Conservation (phyloP, 192 early-diverging fungal species). For the Podila verticillata region DNA sequence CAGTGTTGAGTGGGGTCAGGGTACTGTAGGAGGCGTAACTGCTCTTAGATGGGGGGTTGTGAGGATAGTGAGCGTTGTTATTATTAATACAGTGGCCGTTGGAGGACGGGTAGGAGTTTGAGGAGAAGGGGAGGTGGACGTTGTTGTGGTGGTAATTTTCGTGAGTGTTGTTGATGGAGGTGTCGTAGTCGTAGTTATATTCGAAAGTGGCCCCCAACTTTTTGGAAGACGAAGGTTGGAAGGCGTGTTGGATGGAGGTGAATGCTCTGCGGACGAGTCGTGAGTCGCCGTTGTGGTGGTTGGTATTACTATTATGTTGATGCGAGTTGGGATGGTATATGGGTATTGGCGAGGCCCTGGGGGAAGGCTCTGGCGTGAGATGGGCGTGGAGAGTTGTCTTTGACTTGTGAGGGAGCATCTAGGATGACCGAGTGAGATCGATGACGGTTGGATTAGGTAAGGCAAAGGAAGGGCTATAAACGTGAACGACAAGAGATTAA, state of each 20-base stretch:
- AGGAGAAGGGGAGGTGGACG: background rate
- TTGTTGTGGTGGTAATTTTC: slow-evolving; percentile 2
- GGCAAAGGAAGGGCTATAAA: no score
- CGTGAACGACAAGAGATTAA: no score
- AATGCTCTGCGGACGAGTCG: slow-evolving; percentile 1
- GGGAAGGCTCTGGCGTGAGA: background rate
- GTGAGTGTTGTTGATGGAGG: slow-evolving; percentile 4
- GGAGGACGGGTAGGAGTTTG: background rate
- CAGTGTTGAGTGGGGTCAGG: slow-evolving; percentile 23
- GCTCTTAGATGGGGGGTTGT: background rate
- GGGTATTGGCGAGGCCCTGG: background rate
- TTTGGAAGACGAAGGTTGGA: background rate
- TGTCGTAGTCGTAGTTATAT: background rate
- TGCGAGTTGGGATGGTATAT: background rate
- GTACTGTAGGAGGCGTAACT: slow-evolving; percentile 1
- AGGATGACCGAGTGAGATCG: background rate
- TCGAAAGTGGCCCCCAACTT: background rate
- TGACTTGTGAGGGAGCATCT: background rate
- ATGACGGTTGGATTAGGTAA: no score
- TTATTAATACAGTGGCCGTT: background rate
- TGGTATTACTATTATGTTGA: background rate
- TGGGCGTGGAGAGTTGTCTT: background rate
- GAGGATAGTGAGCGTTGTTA: background rate
- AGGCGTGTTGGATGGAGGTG: background rate
- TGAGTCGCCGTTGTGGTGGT: background rate